A percentile compares a stretch with the other conserved stretches of the same genome.
phyloP scores from a whole-genome alignment of 805 yeast genomes.

The Pichia scutulata region DNA sequence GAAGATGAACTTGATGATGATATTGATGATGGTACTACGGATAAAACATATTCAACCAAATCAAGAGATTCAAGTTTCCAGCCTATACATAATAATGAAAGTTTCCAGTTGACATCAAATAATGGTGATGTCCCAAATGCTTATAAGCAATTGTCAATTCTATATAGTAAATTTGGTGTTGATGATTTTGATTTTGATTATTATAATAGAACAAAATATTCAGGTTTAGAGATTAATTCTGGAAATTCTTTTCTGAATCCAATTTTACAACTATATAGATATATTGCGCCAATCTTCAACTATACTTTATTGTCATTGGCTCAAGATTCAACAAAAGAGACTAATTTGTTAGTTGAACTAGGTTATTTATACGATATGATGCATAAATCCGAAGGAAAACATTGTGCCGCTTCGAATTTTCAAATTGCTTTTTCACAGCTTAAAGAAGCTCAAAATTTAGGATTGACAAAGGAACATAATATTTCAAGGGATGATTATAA shows the following conservation, averaged over 20 bases:
- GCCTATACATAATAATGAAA: conserved; percentile 7
- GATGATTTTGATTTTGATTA: conserved; percentile 87
- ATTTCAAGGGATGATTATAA: conserved; percentile 36
- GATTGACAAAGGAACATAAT: conserved; percentile 46
- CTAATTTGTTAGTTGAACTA: conserved; percentile 63
- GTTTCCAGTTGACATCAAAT: conserved; percentile 27
- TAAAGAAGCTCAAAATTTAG: conserved; percentile 44
- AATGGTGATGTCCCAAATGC: conserved; percentile 58
- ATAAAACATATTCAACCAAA: not conserved
- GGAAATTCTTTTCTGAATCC: conserved; percentile 76
- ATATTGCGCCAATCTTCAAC: conserved; percentile 67
- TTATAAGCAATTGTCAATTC: conserved; percentile 64
- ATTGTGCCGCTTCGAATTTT: conserved; percentile 78
- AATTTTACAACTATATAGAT: conserved; percentile 70
- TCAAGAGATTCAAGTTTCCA: not conserved
- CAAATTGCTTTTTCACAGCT: conserved; percentile 42
- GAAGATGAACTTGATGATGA: conserved; percentile 19
- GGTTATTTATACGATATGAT: conserved; percentile 93
- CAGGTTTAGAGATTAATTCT: conserved; percentile 87
- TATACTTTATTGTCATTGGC: conserved; percentile 50
- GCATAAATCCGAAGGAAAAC: conserved; percentile 66
- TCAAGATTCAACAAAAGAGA: conserved; percentile 38
- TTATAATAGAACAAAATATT: conserved; percentile 63
- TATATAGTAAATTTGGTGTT: conserved; percentile 85
- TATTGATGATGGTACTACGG: not conserved